Evolutionary conservation across 805 yeast species (phyloP).

Genomic region (Lipomyces yamanashiensis): DNA sequence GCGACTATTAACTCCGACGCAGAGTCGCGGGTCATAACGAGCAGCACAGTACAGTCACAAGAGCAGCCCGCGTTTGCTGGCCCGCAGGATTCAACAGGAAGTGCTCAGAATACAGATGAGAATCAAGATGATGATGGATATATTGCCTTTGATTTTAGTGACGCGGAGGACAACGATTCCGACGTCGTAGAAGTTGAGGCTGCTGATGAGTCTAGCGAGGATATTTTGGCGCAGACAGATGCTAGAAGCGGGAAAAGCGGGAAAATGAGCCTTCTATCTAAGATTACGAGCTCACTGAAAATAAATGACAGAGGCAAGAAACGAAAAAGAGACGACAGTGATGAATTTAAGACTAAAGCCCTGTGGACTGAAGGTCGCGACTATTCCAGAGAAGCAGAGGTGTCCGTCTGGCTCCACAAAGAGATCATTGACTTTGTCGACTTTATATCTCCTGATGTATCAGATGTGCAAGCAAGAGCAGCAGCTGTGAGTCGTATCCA

Average conservation of each 20-base stretch:
- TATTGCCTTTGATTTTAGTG: constrained; percentile 59
- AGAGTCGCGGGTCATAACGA: no score
- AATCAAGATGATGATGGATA: constrained; percentile 48
- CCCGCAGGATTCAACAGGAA: no score
- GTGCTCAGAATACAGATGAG: neutral
- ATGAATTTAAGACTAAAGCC: constrained; percentile 12
- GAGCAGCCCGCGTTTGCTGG: neutral
- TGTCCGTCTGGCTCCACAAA: constrained; percentile 82
- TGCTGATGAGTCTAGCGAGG: neutral
- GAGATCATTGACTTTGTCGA: constrained; percentile 85
- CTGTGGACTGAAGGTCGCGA: constrained; percentile 85
- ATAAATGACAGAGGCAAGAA: constrained; percentile 18
- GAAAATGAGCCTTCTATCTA: constrained; percentile 14
- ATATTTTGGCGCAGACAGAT: neutral
- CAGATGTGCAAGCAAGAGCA: constrained; percentile 72
- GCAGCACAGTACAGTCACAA: neutral
- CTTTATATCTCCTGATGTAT: constrained; percentile 81
- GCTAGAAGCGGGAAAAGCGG: neutral
- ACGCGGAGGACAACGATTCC: constrained; percentile 51
- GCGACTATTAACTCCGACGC: no score
- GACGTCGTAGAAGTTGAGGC: constrained; percentile 44
- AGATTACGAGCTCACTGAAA: constrained; percentile 17
- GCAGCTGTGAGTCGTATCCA: constrained; percentile 65
- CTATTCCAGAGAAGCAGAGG: constrained; percentile 74
- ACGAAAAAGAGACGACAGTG: constrained; percentile 23